A percentile compares a stretch with the other conserved stretches of the same genome.
phyloP scores from a whole-genome alignment of 2,329 filamentous ascomycete genomes.

The Helotiales sp. region DNA sequence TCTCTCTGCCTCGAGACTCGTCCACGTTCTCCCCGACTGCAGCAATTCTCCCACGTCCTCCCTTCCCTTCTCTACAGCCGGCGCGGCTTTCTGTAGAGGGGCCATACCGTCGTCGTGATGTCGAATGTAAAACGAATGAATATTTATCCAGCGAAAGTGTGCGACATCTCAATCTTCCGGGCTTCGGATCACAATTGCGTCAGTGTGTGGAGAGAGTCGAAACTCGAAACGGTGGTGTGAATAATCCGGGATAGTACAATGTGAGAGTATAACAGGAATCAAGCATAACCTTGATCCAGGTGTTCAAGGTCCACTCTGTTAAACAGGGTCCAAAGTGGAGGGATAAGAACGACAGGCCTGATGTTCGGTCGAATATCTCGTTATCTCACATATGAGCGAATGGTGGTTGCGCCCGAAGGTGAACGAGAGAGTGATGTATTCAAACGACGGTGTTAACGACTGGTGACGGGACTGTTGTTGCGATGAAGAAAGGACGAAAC shows the following conservation, averaged over 20 bases:
- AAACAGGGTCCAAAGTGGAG: neutral
- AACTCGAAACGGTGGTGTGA: neutral
- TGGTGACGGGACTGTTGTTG: too few species aligned
- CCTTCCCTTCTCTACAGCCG: neutral
- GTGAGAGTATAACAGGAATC: neutral
- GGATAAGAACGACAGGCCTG: neutral
- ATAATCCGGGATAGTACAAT: neutral
- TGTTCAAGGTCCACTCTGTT: too few species aligned
- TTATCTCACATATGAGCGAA: too few species aligned
- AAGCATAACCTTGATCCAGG: neutral
- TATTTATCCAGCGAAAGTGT: neutral
- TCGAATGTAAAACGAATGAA: neutral
- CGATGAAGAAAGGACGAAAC: too few species aligned
- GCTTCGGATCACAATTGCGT: neutral
- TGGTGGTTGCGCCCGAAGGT: too few species aligned
- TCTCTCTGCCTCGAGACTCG: constrained; percentile 6
- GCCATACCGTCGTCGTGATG: constrained; percentile 10
- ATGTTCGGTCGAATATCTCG: too few species aligned
- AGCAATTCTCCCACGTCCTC: constrained; percentile 3
- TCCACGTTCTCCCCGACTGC: constrained; percentile 12
- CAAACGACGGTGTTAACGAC: too few species aligned
- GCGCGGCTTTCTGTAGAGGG: constrained; percentile 10
- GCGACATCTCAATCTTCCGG: neutral
- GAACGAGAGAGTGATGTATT: too few species aligned
- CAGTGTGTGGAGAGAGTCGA: neutral